These are phyloP conservation scores for Anthracocystis panici-leucophaei DNA, from an alignment of 1,284 basidiomycete species.

Conservation along the genomic window DNA sequence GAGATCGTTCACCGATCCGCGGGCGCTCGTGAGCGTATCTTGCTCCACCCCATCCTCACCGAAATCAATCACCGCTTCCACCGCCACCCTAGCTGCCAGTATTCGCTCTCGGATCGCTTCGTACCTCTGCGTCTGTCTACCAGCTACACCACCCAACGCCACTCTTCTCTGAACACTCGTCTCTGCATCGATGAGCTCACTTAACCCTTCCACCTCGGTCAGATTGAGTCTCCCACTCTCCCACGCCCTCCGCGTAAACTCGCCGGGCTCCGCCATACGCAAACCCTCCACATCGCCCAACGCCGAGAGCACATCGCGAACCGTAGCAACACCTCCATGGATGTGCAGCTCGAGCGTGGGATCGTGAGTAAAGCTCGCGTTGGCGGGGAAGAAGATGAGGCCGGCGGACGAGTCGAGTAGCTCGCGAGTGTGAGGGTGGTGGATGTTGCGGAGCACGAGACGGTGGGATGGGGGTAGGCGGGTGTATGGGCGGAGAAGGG, in stretches of 20 bases:
- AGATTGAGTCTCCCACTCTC: slow-evolving; percentile 82
- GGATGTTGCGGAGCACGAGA: slow-evolving; percentile 78
- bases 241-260: slow-evolving; percentile 87
- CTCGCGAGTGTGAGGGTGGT: slow-evolving; percentile 77
- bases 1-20: slow-evolving; percentile 5
- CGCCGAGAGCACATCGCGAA: slow-evolving; percentile 77
- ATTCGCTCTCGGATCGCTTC: slow-evolving; percentile 77
- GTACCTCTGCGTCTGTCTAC: slow-evolving; percentile 72
- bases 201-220: slow-evolving; percentile 84
- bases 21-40: slow-evolving; percentile 74
- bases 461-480: slow-evolving; percentile 74
- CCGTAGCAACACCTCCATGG: slow-evolving; percentile 85
- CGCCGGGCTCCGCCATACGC: slow-evolving; percentile 83
- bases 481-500: slow-evolving; percentile 4
- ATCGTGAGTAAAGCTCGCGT: slow-evolving; percentile 83
- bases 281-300: slow-evolving; percentile 71
- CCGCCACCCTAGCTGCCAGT: slow-evolving; percentile 78
- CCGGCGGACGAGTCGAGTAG: slow-evolving; percentile 80
- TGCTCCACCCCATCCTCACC: slow-evolving; percentile 88
- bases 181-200: slow-evolving; percentile 85
- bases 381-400: slow-evolving; percentile 81
- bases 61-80: slow-evolving; percentile 91
- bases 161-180: slow-evolving; percentile 82
- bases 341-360: slow-evolving; percentile 86
- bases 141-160: slow-evolving; percentile 78